Evolutionary conservation across 257 asterid species (phyloP).

Genomic region (Plantago major): DNA sequence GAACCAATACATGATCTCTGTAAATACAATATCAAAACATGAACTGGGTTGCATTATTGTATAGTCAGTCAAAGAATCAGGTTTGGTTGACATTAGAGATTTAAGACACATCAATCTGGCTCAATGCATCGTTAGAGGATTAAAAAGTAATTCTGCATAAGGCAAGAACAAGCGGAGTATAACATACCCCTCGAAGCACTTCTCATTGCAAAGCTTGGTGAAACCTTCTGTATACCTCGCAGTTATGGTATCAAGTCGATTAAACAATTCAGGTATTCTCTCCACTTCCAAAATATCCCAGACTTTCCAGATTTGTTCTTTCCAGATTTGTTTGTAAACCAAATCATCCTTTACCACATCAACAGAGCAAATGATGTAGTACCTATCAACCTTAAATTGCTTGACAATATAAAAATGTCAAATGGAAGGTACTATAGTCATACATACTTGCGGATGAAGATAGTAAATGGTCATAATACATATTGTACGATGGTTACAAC

Average conservation of each 20-base stretch:
- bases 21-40: too few relatives aligned
- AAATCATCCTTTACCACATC: slow-evolving; percentile 36
- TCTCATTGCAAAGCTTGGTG: slow-evolving; percentile 40
- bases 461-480: neutral
- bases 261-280: slow-evolving; percentile 38
- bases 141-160: neutral
- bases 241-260: slow-evolving; percentile 43
- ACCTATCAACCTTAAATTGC: slow-evolving; percentile 40
- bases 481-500: too few relatives aligned
- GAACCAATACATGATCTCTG: too few relatives aligned
- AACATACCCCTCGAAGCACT: slow-evolving; percentile 42
- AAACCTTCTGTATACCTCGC: slow-evolving; percentile 45
- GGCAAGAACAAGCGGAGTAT: neutral
- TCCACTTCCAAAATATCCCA: slow-evolving; percentile 51
- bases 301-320: too few relatives aligned
- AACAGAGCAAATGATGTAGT: slow-evolving; percentile 42
- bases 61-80: too few relatives aligned
- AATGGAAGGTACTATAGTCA: too few relatives aligned
- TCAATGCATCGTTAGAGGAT: neutral
- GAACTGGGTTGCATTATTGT: too few relatives aligned
- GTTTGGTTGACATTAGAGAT: neutral
- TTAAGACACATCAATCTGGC: neutral
- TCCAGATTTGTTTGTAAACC: slow-evolving; percentile 43
- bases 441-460: neutral
- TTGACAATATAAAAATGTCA: slow-evolving; percentile 38